Conservation (phyloP, 345 rosid genomes). For the Populus nigra region DNA sequence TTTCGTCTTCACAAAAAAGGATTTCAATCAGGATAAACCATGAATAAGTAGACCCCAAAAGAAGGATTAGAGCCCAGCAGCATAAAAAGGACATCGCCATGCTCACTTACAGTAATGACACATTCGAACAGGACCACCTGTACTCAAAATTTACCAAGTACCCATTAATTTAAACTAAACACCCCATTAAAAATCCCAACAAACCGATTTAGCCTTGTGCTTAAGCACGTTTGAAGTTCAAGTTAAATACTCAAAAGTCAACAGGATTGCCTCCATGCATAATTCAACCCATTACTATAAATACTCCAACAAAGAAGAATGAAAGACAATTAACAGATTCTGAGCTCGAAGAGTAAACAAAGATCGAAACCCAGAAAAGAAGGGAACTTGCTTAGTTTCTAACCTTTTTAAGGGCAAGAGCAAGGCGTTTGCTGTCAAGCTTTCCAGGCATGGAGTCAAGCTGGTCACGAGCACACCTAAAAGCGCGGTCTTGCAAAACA, state of each 20-base stretch:
- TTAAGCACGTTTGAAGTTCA: not conserved
- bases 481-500: conserved; percentile 63
- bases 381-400: not conserved
- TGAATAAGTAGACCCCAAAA: not conserved
- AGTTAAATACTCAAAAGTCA: not conserved
- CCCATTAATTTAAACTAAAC: not conserved
- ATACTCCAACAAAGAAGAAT: not conserved
- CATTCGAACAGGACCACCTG: not conserved
- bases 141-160: not conserved
- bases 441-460: conserved; percentile 77
- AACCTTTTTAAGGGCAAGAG: conserved; percentile 89
- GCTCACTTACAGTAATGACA: not conserved
- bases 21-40: not conserved
- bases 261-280: not conserved
- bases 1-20: not conserved
- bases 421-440: conserved; percentile 83
- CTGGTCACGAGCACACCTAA: conserved; percentile 67
- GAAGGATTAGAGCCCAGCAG: too few species aligned
- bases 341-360: not conserved
- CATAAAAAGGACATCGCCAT: not conserved
- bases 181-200: not conserved
- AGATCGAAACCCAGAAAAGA: not conserved
- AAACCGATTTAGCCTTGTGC: not conserved
- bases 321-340: not conserved
- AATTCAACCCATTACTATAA: not conserved